These are phyloP conservation scores for Globisporangium recalcitrans DNA, from an alignment of 352 stramenopile species.

Conservation along the genomic window DNA sequence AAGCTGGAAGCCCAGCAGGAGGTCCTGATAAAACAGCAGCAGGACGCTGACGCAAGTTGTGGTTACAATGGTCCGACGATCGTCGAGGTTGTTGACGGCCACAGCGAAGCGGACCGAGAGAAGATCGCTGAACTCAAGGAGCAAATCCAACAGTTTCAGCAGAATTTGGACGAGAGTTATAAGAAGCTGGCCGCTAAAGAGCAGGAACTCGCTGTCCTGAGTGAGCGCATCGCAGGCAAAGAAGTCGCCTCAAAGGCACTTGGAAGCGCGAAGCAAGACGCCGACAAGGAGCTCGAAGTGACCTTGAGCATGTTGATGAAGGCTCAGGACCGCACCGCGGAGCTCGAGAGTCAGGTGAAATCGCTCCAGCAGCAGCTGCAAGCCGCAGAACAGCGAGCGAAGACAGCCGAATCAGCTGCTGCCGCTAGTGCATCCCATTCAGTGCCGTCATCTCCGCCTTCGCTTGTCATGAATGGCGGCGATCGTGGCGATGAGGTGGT, in stretches of 20 bases:
- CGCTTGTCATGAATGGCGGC: conserved; percentile 18
- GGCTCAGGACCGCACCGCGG: conserved; percentile 22
- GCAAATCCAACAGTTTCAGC: conserved; percentile 19
- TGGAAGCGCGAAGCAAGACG: conserved; percentile 13
- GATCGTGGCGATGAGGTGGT: conserved; percentile 35
- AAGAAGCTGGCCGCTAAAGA: conserved; percentile 17
- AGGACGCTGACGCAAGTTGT: not conserved
- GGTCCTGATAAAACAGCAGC: conserved; percentile 8
- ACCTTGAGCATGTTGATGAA: conserved; percentile 21
- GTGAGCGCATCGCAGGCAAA: conserved; percentile 16
- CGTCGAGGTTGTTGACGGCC: conserved; percentile 17
- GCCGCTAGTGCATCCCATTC: not conserved
- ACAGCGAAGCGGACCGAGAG: conserved; percentile 7
- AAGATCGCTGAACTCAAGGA: conserved; percentile 23
- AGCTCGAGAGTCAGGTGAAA: conserved; percentile 24
- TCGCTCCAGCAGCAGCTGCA: conserved; percentile 46
- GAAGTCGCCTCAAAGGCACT: conserved; percentile 9
- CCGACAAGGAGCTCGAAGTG: conserved; percentile 23
- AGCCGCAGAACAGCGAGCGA: conserved; percentile 20
- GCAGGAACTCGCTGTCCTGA: conserved; percentile 26
- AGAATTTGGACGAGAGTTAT: conserved; percentile 3
- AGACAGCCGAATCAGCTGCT: not conserved
- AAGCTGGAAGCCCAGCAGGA: conserved; percentile 12
- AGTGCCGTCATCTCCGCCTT: conserved; percentile 9
- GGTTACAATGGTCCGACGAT: conserved; percentile 14